Evolutionary conservation across 225 moss, liverwort and hornwort genomes (phyloP).

Genomic region (Antitrichia curtipendula): DNA sequence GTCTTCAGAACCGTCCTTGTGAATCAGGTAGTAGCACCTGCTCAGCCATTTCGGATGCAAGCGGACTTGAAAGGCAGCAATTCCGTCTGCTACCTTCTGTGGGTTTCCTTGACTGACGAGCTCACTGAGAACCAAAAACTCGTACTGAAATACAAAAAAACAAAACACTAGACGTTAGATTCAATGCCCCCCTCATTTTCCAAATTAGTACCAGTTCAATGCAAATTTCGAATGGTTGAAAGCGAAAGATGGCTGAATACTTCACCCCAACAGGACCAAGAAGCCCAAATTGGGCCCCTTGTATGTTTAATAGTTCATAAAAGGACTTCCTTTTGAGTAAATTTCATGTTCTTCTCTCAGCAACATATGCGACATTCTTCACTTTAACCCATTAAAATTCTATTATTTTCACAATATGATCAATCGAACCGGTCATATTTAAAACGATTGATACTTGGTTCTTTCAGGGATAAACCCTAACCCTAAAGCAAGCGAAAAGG

Average conservation of each 20-base stretch:
- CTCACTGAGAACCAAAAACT: conserved; percentile 68
- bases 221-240: background rate
- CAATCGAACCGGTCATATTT: background rate
- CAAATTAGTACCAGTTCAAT: background rate
- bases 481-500: background rate
- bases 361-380: too few relatives aligned
- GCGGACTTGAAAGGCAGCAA: conserved; percentile 66
- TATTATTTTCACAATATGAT: too few relatives aligned
- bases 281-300: too few relatives aligned
- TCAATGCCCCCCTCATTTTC: background rate
- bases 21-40: conserved; percentile 69
- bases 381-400: background rate
- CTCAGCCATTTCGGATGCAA: conserved; percentile 73
- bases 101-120: conserved; percentile 65
- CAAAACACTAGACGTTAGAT: background rate
- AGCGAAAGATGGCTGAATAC: too few relatives aligned
- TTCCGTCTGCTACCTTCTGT: conserved; percentile 61
- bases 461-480: background rate
- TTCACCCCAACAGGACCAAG: background rate
- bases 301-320: background rate
- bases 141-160: conserved; percentile 39
- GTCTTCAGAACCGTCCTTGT: conserved; percentile 58
- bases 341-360: background rate
- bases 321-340: background rate
- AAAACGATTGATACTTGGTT: background rate